Conservation (phyloP, 495 filamentous ascomycete species). For the Neurospora sp. region DNA sequence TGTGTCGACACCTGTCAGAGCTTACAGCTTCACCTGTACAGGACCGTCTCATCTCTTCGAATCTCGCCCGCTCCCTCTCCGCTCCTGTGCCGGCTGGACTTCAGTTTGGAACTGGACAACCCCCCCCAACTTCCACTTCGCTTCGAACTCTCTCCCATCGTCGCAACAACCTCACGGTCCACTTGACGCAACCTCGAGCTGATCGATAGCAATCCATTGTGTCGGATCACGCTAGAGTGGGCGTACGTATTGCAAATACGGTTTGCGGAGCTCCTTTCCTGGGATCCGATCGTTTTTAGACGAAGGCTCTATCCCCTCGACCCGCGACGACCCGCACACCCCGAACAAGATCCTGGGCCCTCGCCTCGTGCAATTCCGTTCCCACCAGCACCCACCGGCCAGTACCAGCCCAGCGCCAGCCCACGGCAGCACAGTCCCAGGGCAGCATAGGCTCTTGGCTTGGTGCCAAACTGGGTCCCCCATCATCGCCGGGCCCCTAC, state of each 20-base stretch:
- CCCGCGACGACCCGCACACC: slow-evolving; percentile 10
- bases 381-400: neutral
- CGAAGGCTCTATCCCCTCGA: neutral
- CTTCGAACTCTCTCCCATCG: slow-evolving; percentile 2
- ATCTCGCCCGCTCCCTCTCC: neutral
- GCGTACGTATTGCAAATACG: neutral
- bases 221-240: slow-evolving; percentile 12
- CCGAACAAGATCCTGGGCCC: slow-evolving; percentile 13
- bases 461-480: neutral
- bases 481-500: neutral
- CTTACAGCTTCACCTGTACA: neutral
- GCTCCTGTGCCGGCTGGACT: neutral
- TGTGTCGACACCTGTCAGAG: neutral
- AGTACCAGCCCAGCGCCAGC: neutral
- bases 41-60: neutral
- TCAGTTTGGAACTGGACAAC: neutral
- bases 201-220: slow-evolving; percentile 9
- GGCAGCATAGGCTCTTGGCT: neutral
- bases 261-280: neutral
- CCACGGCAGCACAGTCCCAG: neutral
- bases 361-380: neutral
- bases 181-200: slow-evolving; percentile 4
- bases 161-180: neutral
- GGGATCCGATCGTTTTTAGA: neutral
- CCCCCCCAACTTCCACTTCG: neutral